Evolutionary conservation across 306 rosid species (phyloP), one percentile per base, ranked within the genome.

Genomic region (Rosa chinensis): DNA sequence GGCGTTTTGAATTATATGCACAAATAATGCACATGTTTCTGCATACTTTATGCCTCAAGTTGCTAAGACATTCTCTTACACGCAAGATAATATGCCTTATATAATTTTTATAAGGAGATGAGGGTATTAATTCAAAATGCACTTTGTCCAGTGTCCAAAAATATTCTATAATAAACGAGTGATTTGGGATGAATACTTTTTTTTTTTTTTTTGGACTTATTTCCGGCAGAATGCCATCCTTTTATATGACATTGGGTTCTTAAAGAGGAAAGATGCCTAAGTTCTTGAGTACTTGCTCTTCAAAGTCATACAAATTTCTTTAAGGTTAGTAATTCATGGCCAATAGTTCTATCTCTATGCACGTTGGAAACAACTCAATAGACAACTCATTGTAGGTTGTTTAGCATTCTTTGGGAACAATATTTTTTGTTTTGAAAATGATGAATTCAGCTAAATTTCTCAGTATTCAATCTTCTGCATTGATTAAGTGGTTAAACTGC

Each of bases 31-130:
- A 75, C 74, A 81, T 48, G 40, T 73, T 45, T 64, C 78, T 55
- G 32, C 64, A 5, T 25, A 70, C 80, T 81, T 82, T 79, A 43
- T 79, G 79, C 80, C 70, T 63, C 80, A 79, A 86, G 72, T 88
- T 82, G 87, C 50, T 13, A 66, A 72, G 81, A 81, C 80, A 83
- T 84, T 87, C 83, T 74, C 82, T 63, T 56, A 40, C 35, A 62
- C 74, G 80, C n/a, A 32, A 25, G 50, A 59, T 42, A 56, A 55
- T 77, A 77, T 77, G 37, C 83, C 59, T 70, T 70, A 9, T 40
- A 39, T 21, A 32, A 40, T n/a, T 56, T 58, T 40, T 3, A n/a
- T 40, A 3, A 13, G 21, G 4, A 12, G 21, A 14, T 13, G 45
- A 72, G 14, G 77, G 72, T 35, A 52, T 66, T 69, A 53, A 66